Conservation (phyloP, 2,329 filamentous ascomycete species). For the Botrytis pseudocinerea region DNA sequence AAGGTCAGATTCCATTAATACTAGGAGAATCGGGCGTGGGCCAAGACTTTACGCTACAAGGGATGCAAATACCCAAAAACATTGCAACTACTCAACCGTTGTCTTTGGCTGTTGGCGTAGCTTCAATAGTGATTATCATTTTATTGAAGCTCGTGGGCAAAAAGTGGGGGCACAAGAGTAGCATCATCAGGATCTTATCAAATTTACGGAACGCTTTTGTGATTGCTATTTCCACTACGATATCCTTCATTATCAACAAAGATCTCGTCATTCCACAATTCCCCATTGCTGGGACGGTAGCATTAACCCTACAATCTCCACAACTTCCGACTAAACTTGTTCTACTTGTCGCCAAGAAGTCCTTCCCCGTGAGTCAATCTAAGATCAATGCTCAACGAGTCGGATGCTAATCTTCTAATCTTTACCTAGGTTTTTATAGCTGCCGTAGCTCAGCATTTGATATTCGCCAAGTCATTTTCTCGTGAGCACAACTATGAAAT, state of each 20-base stretch:
- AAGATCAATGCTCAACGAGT: too few relatives aligned
- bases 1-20: conserved; percentile 61
- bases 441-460: conserved; percentile 64
- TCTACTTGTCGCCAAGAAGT: conserved; percentile 39
- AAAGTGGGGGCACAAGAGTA: conserved; percentile 1
- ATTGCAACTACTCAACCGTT: conserved; percentile 9
- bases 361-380: conserved; percentile 43
- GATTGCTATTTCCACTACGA: background rate
- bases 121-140: background rate
- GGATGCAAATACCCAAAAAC: background rate
- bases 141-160: conserved; percentile 7
- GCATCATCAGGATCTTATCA: conserved; percentile 5
- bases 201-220: conserved; percentile 7
- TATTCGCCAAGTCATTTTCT: conserved; percentile 64
- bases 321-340: background rate
- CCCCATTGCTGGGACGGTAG: background rate
- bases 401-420: background rate
- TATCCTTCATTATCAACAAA: conserved; percentile 12
- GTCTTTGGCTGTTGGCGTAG: conserved; percentile 17
- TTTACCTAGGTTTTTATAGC: conserved; percentile 45
- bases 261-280: conserved; percentile 6
- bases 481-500: conserved; percentile 62
- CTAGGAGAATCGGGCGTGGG: conserved; percentile 45
- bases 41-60: background rate
- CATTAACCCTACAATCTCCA: background rate